Base-by-base conservation (phyloP, 176 grass and related monocot species). In the Zoysia japonica region DNA sequence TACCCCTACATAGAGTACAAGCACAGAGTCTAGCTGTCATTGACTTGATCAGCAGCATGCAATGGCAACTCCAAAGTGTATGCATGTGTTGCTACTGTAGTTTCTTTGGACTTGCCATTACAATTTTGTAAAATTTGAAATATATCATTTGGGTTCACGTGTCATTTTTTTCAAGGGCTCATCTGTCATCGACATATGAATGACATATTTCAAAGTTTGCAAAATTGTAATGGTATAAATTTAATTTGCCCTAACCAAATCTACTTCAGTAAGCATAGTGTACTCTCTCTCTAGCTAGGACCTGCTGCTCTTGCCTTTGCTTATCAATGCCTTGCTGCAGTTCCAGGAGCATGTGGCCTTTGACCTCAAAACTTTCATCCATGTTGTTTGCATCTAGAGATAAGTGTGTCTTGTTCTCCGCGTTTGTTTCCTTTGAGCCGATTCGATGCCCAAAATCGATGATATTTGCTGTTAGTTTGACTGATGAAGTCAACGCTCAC, bases 281-380 rank as follows among this genome's bases (percentile, higher is more conserved):
- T 28, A 28, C 15, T 57, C 54, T 83, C 67, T 61, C 64, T 43
- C 74, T 66, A 19, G 28, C 59, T 36, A 60, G 36, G 78, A 42
- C 42, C 67, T 83, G 70, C 72, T 55, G 46, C 76, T 82, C 82
- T 61, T 57, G 78, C 57, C 75, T 80, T 93, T 89, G 82, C 72
- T 65, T 89, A 76, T 65, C 84, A 60, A 81, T 88, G 87, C 86
- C 80, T 79, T 87, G 48, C 68, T 89, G 77, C 83, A 52, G 72
- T 78, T 84, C 72, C 70, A 78, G 77, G 36, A 42, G 38, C 37
- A 28, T 39, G 52, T 48, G 68, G 68, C 61, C 35, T 64, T 64
- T 61, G 20, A 61, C 59, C 20, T 61, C 59, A 61, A 6, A 36
- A 36, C 59, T 61, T 59, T 20, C 59, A 61, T 61, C 20, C 20